Conservation (phyloP, 257 asterid genomes). For the Haberlea rhodopensis region DNA sequence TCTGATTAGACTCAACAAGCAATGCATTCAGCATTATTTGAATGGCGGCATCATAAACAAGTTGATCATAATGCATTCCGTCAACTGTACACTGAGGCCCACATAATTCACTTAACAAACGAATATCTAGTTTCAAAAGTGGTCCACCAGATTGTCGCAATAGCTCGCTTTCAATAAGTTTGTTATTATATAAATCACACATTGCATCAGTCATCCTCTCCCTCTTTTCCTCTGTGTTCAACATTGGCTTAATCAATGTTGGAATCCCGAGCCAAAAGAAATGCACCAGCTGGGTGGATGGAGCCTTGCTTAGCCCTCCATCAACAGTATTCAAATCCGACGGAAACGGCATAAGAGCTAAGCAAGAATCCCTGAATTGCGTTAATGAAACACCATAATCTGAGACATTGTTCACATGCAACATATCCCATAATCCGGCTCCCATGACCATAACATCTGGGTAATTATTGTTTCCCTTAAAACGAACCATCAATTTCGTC, state of each 20-base stretch:
- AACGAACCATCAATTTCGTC: constrained; percentile 46
- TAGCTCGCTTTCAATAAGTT: constrained; percentile 54
- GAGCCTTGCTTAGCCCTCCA: constrained; percentile 33
- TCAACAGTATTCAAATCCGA: constrained; percentile 36
- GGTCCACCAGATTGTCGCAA: constrained; percentile 68
- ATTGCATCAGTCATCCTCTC: constrained; percentile 56
- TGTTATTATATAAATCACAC: constrained; percentile 49
- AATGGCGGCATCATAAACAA: constrained; percentile 70
- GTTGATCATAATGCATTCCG: constrained; percentile 86
- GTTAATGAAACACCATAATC: constrained; percentile 56
- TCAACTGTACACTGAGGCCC: constrained; percentile 72
- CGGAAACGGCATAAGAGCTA: constrained; percentile 63
- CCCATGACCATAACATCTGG: constrained; percentile 93
- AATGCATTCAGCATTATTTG: constrained; percentile 83
- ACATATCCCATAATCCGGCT: constrained; percentile 94
- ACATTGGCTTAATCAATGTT: constrained; percentile 58
- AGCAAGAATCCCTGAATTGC: constrained; percentile 49
- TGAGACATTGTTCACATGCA: constrained; percentile 58
- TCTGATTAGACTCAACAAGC: constrained; percentile 88
- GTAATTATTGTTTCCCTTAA: constrained; percentile 38
- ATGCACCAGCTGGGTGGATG: constrained; percentile 46
- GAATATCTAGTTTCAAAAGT: constrained; percentile 62
- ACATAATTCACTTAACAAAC: constrained; percentile 53
- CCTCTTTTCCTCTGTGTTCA: constrained; percentile 75
- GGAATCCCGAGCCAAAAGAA: constrained; percentile 97